A percentile compares a stretch with the other conserved stretches of the same genome.
Evolutionary conservation across 1,284 basidiomycete genomes (phyloP).

Genomic region (Entoloma clypeatum): DNA sequence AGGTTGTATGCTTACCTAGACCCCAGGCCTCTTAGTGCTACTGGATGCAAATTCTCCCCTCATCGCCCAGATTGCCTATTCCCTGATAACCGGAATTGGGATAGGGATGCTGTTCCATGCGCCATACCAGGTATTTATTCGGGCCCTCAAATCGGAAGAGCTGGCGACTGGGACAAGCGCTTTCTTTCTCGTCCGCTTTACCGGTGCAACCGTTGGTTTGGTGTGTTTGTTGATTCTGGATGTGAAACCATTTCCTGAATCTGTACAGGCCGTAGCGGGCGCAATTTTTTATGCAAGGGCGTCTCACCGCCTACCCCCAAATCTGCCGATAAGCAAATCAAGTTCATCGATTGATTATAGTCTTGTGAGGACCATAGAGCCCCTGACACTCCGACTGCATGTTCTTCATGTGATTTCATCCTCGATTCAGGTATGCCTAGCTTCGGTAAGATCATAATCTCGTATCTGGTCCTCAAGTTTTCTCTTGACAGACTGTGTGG

Average conservation of each 20-base stretch:
- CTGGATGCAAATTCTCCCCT: constrained; percentile 49
- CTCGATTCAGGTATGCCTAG: constrained; percentile 47
- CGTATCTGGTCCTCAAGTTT: constrained; percentile 12
- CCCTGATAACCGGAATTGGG: constrained; percentile 70
- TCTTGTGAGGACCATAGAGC: constrained; percentile 42
- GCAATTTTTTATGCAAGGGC: constrained; percentile 62
- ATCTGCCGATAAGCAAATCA: constrained; percentile 36
- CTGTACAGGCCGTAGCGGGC: constrained; percentile 63
- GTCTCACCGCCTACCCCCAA: constrained; percentile 44
- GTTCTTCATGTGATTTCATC: constrained; percentile 46
- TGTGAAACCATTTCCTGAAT: constrained; percentile 11
- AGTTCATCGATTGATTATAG: constrained; percentile 54
- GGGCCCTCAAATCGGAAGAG: constrained; percentile 56
- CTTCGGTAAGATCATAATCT: constrained; percentile 1
- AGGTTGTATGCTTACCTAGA: constrained; percentile 15
- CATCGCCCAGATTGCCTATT: constrained; percentile 47
- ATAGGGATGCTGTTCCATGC: constrained; percentile 79
- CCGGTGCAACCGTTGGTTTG: constrained; percentile 74
- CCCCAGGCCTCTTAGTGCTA: constrained; percentile 58
- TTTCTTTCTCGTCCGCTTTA: constrained; percentile 80
- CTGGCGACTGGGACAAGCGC: constrained; percentile 77
- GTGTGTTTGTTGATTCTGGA: constrained; percentile 37
- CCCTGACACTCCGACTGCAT: constrained; percentile 36
- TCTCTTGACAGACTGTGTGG: constrained; percentile 60
- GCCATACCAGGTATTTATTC: constrained; percentile 73